Evolutionary conservation across 2,329 filamentous ascomycete species (phyloP).

Genomic region (Mycosphaerella sp.): DNA sequence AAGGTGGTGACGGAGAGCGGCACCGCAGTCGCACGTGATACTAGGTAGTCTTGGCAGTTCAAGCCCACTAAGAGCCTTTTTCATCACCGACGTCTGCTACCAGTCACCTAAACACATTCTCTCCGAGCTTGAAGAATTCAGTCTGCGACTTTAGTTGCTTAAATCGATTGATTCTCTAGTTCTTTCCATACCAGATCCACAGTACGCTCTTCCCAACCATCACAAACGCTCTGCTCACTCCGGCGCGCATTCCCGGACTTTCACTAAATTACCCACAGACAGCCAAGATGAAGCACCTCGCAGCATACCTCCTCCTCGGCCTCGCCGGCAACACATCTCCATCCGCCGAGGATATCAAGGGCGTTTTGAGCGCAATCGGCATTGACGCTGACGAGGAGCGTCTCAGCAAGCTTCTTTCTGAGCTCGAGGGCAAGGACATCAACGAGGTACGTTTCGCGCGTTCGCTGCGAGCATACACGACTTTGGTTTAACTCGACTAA

Average conservation of each 20-base stretch:
- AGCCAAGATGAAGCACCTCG: conserved; percentile 98
- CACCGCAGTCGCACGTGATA: too few relatives aligned
- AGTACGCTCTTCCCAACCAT: conserved; percentile 12
- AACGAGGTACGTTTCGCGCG: conserved; percentile 62
- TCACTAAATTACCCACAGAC: conserved; percentile 16
- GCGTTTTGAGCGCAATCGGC: conserved; percentile 85
- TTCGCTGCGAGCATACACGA: conserved; percentile 19
- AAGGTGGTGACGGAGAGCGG: too few relatives aligned
- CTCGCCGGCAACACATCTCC: conserved; percentile 89
- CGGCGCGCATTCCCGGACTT: neutral
- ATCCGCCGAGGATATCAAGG: conserved; percentile 77
- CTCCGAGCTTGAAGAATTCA: conserved; percentile 85
- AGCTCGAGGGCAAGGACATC: conserved; percentile 89
- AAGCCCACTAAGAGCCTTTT: neutral
- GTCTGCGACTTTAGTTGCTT: conserved; percentile 93
- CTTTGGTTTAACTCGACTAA: conserved; percentile 1
- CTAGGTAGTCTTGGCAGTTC: neutral
- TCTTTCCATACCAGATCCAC: conserved; percentile 38
- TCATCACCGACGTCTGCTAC: neutral
- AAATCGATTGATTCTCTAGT: conserved; percentile 99
- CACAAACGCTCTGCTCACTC: too few relatives aligned
- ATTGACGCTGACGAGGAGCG: conserved; percentile 89
- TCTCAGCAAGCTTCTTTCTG: conserved; percentile 75
- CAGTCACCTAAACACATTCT: conserved; percentile 16
- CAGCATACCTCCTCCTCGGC: conserved; percentile 94